These are phyloP conservation scores for Neurospora sp. DNA, from an alignment of 495 filamentous ascomycete genomes.

Conservation along the genomic window DNA sequence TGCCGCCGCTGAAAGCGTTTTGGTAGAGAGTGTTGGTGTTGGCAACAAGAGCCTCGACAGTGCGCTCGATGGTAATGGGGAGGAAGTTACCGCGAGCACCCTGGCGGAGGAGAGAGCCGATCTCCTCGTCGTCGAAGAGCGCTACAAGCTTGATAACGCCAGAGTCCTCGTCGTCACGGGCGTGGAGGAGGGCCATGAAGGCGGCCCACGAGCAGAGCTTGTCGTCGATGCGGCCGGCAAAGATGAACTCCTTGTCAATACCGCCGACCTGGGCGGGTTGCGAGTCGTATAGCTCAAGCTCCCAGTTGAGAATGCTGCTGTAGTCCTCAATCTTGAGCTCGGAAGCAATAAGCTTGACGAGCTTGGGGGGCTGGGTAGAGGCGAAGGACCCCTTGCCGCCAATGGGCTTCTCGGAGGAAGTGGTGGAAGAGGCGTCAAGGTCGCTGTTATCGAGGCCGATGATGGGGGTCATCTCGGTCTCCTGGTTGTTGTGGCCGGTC, in stretches of 20 bases:
- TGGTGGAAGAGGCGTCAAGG: slow-evolving; percentile 19
- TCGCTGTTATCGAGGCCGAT: slow-evolving; percentile 78
- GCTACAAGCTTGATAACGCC: slow-evolving; percentile 73
- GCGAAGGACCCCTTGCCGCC: slow-evolving; percentile 53
- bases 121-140: slow-evolving; percentile 94
- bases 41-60: slow-evolving; percentile 55
- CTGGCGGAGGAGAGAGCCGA: slow-evolving; percentile 82
- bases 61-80: slow-evolving; percentile 65
- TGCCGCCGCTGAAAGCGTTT: slow-evolving; percentile 21
- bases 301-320: slow-evolving; percentile 81
- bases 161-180: slow-evolving; percentile 38
- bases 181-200: slow-evolving; percentile 71
- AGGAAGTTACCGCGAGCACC: slow-evolving; percentile 86
- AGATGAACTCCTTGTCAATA: slow-evolving; percentile 88
- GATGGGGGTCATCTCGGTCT: slow-evolving; percentile 92
- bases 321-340: slow-evolving; percentile 61
- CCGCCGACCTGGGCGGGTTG: slow-evolving; percentile 80
- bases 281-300: slow-evolving; percentile 90
- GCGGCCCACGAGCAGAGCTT: slow-evolving; percentile 94
- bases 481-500: slow-evolving; percentile 68
- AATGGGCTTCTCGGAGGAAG: slow-evolving; percentile 25
- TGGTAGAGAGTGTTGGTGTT: slow-evolving; percentile 7
- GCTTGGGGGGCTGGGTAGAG: slow-evolving; percentile 68
- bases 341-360: slow-evolving; percentile 72
- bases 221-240: slow-evolving; percentile 90